Evolutionary conservation across 2,329 filamentous ascomycete species (phyloP), one percentile per base, ranked within the genome.

Genomic region (Xylariaceae sp.): DNA sequence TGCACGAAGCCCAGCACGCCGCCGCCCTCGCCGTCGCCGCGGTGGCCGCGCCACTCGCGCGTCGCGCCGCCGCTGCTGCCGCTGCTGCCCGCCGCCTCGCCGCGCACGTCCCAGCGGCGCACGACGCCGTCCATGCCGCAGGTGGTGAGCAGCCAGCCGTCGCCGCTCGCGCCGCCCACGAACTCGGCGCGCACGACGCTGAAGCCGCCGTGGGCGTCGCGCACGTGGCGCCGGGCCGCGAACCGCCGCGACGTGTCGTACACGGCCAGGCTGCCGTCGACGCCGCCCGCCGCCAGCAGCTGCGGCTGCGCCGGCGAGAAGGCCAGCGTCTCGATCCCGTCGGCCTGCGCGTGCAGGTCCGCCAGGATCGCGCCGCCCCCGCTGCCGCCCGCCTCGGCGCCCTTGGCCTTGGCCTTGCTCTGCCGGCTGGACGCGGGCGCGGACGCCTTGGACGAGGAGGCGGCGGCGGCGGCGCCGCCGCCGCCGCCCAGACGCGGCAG

Each of bases 101-200:
- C 71, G n/a, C 71, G 62, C 33, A 77, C 54, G 60, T 98, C 90
- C 92, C 92, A 98, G 39, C 89, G 70, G 51, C 86, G 72, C 14
- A 98, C 77, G 0, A 89, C 87, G 13, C 92, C 90, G 52, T 98
- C 92, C 71, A 95, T 86, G 7, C 92, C 92, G 46, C 81, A 89
- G 43, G 78, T 86, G 2, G 90, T 96, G 33, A 96, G 65, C 41
- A 93, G 54, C 79, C 77, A 90, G 37, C 61, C 72, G 35, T 57
- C 47, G 53, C 66, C 43, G n/a, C n/a, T n/a, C 51, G 41, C 54
- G 45, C 61, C 56, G 53, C 68, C 67, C 38, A 94, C 75, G 52
- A 94, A 98, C 39, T 95, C 87, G 4, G 96, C 78, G 61, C 93
- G 90, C 41, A 96, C 90, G 14, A 98, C 86, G 1, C 86, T 82